Base-by-base conservation (phyloP, 257 asterid species). In the Lycium barbarum region DNA sequence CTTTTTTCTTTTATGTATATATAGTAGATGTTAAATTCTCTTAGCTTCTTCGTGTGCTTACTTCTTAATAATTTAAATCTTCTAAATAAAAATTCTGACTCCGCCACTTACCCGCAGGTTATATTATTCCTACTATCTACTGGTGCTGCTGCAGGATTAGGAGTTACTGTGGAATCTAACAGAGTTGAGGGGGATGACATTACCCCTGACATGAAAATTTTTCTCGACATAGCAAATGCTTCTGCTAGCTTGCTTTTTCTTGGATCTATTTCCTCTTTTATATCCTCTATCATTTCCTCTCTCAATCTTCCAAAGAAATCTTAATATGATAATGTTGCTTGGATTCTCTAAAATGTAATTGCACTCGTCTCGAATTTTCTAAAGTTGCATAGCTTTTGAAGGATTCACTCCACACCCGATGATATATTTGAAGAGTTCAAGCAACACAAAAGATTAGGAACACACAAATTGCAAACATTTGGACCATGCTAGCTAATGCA, bases 141-240 rank as follows among this genome's bases (percentile, higher is more conserved):
- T 20, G 78, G 84, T 13, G 84, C 35, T 63, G 84, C 76, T 9
- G 84, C 62, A 9, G 84, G 84, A 61, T 63, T 81, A 20, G 84
- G 84, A 45, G 7, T 81, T 3, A 47, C 78, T 15, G 62, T 81
- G 40, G 84, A 81, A 14, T 76, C 22, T 53, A 76, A 76, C 9
- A 76, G 49, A 76, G 1, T 76, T 26, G 0, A 13, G 8, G 81
- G 2, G 15, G 76, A 68, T 49, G 59, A 33, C 1, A 62, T 6
- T 36, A 68, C 76, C n/a, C 13, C 45, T 49, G 5, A 58, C 5
- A 38, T 43, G 4, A 26, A 81, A 81, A 13, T 53, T 15, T 83
- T 83, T 54, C 36, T 83, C 43, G 51, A 83, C 38, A 51, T 18
- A 54, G 81, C 85, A 63, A 83, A 83, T 49, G 38, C 66, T 51